Conservation (phyloP, 2,329 filamentous ascomycete genomes). For the Fusarium lateritium region DNA sequence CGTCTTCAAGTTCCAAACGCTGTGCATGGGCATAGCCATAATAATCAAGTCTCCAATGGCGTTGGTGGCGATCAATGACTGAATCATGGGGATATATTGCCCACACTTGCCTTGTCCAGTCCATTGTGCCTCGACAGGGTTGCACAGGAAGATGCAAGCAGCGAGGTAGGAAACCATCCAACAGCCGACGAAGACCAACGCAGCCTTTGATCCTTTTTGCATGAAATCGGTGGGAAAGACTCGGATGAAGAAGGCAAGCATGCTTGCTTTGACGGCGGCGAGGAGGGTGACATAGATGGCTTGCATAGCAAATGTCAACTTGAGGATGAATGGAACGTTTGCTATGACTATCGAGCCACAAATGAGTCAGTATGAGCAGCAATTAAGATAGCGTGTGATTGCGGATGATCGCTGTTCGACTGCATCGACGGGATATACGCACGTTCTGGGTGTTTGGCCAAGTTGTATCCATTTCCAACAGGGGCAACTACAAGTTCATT, state of each 20-base stretch:
- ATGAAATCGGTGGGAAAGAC: slow-evolving; percentile 49
- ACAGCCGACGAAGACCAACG: slow-evolving; percentile 55
- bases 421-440: slow-evolving; percentile 5
- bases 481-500: slow-evolving; percentile 34
- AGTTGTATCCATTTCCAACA: slow-evolving; percentile 45
- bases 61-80: slow-evolving; percentile 57
- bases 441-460: slow-evolving; percentile 39
- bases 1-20: slow-evolving; percentile 57
- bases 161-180: slow-evolving; percentile 62
- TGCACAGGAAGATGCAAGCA: slow-evolving; percentile 61
- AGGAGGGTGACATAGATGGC: slow-evolving; percentile 46
- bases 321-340: slow-evolving; percentile 49
- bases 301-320: slow-evolving; percentile 51
- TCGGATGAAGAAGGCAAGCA: slow-evolving; percentile 50
- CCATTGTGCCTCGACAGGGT: slow-evolving; percentile 62
- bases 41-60: slow-evolving; percentile 57
- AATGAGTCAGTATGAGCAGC: background rate
- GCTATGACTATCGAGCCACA: slow-evolving; percentile 15
- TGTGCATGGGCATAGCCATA: slow-evolving; percentile 56
- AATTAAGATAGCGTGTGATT: background rate
- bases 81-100: slow-evolving; percentile 55
- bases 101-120: slow-evolving; percentile 53
- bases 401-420: background rate
- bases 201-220: slow-evolving; percentile 48
- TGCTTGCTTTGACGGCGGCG: slow-evolving; percentile 47